Conservation (phyloP, 2,329 filamentous ascomycete species). For the Periconia macrospinosa region DNA sequence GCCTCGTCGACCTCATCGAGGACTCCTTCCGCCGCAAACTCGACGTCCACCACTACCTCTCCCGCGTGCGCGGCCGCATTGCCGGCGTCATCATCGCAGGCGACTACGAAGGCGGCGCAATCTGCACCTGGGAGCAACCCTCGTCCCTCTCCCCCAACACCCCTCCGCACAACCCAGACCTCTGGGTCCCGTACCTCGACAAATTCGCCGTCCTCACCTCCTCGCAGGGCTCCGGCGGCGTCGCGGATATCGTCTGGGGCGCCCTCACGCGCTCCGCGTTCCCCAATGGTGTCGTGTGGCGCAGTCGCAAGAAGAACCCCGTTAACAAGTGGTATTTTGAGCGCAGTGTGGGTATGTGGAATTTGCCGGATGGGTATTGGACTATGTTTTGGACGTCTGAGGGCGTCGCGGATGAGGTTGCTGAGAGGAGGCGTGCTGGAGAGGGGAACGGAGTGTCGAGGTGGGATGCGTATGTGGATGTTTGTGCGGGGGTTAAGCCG, state of each 20-base stretch:
- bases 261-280: constrained; percentile 91
- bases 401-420: constrained; percentile 56
- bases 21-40: constrained; percentile 88
- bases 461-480: constrained; percentile 53
- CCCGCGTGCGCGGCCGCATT: constrained; percentile 76
- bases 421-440: constrained; percentile 52
- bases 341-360: constrained; percentile 78
- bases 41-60: constrained; percentile 79
- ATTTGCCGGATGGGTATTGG: constrained; percentile 82
- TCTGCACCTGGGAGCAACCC: constrained; percentile 91
- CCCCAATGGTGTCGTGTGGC: constrained; percentile 87
- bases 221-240: constrained; percentile 85
- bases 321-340: constrained; percentile 99
- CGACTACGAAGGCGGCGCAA: constrained; percentile 93
- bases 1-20: constrained; percentile 84
- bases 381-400: constrained; percentile 98
- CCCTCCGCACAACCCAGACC: constrained; percentile 51
- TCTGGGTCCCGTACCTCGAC: constrained; percentile 83
- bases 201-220: constrained; percentile 93
- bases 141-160: constrained; percentile 50
- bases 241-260: constrained; percentile 95
- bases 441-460: constrained; percentile 44
- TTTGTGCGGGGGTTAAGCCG: constrained; percentile 52
- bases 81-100: constrained; percentile 94
- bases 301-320: constrained; percentile 85